Conservation (phyloP, 192 early-diverging fungal species). For the Podila minutissima region DNA sequence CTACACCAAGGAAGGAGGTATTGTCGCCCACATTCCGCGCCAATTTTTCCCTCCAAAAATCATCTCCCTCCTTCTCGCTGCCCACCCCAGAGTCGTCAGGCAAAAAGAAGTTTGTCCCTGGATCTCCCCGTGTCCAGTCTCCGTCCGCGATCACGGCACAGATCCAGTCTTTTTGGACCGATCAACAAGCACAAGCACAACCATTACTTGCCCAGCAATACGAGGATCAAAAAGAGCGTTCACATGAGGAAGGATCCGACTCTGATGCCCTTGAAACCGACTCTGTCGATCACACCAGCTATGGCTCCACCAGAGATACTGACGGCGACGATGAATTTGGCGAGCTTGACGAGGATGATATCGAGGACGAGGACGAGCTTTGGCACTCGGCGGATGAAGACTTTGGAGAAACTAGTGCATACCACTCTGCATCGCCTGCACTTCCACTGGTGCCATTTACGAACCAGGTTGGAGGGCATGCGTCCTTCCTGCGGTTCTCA, state of each 20-base stretch:
- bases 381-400: constrained; percentile 50
- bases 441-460: constrained; percentile 79
- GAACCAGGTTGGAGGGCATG: constrained; percentile 98
- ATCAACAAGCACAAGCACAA: background rate
- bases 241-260: background rate
- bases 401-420: constrained; percentile 47
- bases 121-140: constrained; percentile 36
- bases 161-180: constrained; percentile 36
- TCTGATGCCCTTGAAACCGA: background rate
- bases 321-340: background rate
- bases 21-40: constrained; percentile 49
- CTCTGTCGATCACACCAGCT: constrained; percentile 6
- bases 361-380: constrained; percentile 28
- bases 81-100: constrained; percentile 34
- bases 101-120: constrained; percentile 27
- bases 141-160: constrained; percentile 37
- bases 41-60: constrained; percentile 17
- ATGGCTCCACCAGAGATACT: background rate
- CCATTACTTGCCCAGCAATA: background rate
- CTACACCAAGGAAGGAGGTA: constrained; percentile 25
- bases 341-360: constrained; percentile 5
- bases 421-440: constrained; percentile 63
- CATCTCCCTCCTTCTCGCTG: constrained; percentile 26
- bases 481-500: constrained; percentile 94
- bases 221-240: background rate